Evolutionary conservation across 2,329 filamentous ascomycete species (phyloP).

Genomic region (Ophidiomyces ophidiicola): DNA sequence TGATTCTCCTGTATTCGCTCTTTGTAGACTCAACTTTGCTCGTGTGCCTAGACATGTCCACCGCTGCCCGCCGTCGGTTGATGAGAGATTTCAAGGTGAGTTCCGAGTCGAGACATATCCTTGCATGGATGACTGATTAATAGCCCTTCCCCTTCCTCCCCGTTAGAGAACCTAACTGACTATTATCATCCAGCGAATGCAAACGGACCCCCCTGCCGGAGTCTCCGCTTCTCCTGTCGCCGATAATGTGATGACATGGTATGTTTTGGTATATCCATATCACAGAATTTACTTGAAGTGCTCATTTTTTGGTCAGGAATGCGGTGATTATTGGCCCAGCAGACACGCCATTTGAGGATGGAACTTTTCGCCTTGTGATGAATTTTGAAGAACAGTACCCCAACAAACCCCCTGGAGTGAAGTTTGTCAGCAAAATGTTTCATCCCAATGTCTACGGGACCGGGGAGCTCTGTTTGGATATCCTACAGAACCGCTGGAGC

Average conservation of each 20-base stretch:
- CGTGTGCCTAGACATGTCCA: no score
- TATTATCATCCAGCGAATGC: slow-evolving; percentile 68
- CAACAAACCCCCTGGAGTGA: slow-evolving; percentile 94
- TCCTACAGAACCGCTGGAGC: slow-evolving; percentile 95
- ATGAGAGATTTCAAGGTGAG: slow-evolving; percentile 99
- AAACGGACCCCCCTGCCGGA: slow-evolving; percentile 92
- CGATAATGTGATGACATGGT: slow-evolving; percentile 97
- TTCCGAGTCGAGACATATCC: background rate
- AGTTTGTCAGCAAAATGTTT: slow-evolving; percentile 99
- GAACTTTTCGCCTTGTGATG: slow-evolving; percentile 95
- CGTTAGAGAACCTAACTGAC: background rate
- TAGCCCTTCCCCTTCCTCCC: background rate
- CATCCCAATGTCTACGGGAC: slow-evolving; percentile 98
- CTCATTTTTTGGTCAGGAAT: slow-evolving; percentile 53
- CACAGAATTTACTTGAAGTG: background rate
- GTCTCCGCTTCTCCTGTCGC: slow-evolving; percentile 93
- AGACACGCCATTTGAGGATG: slow-evolving; percentile 96
- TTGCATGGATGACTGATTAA: background rate
- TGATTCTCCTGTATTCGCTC: no score
- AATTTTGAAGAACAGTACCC: slow-evolving; percentile 98
- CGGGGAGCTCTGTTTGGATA: slow-evolving; percentile 90
- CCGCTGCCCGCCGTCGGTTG: slow-evolving; percentile 82
- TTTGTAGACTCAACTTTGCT: no score
- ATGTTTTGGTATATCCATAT: slow-evolving; percentile 17
- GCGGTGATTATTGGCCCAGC: slow-evolving; percentile 95